Percentiles rank a stretch among this genome's conserved stretches.
Evolutionary conservation across 2,329 filamentous ascomycete genomes (phyloP).

Genomic region (Talaromyces islandicus): DNA sequence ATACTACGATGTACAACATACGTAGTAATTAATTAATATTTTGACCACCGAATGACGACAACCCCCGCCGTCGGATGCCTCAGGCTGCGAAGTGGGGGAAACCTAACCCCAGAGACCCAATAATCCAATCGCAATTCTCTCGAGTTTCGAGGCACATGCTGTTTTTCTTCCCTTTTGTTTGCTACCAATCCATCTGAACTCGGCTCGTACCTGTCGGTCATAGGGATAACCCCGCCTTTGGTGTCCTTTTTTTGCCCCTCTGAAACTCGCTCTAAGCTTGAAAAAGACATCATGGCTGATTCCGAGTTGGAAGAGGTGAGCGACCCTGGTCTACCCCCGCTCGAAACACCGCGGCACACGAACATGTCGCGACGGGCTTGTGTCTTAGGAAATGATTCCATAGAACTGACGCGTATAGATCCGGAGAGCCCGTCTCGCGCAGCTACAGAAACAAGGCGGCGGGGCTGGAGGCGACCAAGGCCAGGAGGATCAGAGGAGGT

Average conservation of each 20-base stretch:
- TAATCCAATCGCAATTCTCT: background rate
- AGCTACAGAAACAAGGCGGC: slow-evolving; percentile 69
- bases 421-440: slow-evolving; percentile 82
- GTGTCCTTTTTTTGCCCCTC: background rate
- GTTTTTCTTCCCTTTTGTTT: background rate
- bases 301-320: slow-evolving; percentile 58
- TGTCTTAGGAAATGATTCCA: background rate
- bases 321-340: background rate
- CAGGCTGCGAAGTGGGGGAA: slow-evolving; percentile 10
- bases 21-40: background rate
- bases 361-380: background rate
- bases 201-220: background rate
- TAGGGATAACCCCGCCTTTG: background rate
- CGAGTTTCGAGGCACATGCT: background rate
- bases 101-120: background rate
- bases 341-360: background rate
- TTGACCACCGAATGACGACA: background rate
- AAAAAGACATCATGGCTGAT: slow-evolving; percentile 51
- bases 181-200: background rate
- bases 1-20: background rate
- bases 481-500: slow-evolving; percentile 63
- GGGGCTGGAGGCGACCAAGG: slow-evolving; percentile 45
- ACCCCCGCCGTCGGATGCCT: slow-evolving; percentile 2
- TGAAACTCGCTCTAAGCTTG: background rate
- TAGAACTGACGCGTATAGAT: slow-evolving; percentile 53